Base-by-base conservation (phyloP, 1,139 yeast genomes). In the Geotrichum fermentans region DNA sequence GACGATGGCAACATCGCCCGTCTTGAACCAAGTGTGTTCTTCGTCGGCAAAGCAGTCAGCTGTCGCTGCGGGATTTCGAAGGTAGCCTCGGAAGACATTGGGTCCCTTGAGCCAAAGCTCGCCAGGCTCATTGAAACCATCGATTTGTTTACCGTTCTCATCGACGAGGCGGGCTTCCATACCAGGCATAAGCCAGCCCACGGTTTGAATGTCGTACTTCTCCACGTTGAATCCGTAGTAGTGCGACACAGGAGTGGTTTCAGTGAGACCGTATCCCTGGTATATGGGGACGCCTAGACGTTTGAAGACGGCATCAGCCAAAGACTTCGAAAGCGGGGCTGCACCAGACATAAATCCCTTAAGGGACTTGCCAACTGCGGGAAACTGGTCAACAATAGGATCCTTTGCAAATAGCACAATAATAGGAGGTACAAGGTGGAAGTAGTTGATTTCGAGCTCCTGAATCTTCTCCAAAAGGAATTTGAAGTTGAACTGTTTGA, bases 181-280 rank as follows among this genome's bases (percentile, higher is more conserved):
- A 68, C 72, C 45, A 74, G 73, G 60, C 13, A 62, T 51, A n/a
- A 66, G 57, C 57, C 64, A 57, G 26, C 87, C 87, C 60, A 81
- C 76, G 41, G 78, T 67, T 11, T 60, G 60, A 5, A 48, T 50
- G 40, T 57, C 56, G 40, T 59, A 57, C 10, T 43, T 47, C 11
- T 55, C 51, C 8, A 49, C 39, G 35, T 57, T 56, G 26, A 46
- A 53, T 4, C 47, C 37, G 38, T 53, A 55, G 14, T 50, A 37
- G 40, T 60, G 63, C 18, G 68, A 55, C 41, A 66, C 60, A 0
- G 72, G 73, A 2, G 70, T 57, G 2, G 71, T 61, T 50, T 68
- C 72, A 1, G 94, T 85, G 55, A 83, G 71, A 0, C 95, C 95
- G 62, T 84, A 85, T n/a, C 90, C 94, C 66, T 85, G 92, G 29